phyloP scores from a whole-genome alignment of 176 grass and related monocot species.

The Raddia guianensis region DNA sequence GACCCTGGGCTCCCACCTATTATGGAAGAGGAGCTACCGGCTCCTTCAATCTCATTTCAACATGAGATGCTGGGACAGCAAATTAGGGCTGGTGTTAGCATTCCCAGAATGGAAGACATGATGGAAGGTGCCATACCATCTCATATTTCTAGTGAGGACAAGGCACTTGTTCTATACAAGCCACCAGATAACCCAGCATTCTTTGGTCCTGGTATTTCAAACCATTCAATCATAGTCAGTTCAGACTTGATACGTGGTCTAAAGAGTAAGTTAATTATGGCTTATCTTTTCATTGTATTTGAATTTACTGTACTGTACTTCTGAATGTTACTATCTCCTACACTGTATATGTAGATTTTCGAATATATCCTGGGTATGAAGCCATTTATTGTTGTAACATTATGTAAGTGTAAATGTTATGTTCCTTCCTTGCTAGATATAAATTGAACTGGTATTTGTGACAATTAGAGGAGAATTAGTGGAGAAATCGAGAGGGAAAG shows the following conservation, averaged over 20 bases:
- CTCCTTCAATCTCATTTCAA: constrained; percentile 30
- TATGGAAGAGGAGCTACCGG: constrained; percentile 50
- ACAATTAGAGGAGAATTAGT: not conserved
- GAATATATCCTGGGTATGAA: not conserved
- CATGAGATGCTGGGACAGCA: constrained; percentile 39
- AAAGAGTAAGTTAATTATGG: constrained; percentile 74
- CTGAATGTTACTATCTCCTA: constrained; percentile 18
- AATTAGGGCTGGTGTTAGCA: constrained; percentile 22
- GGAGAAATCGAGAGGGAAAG: not conserved
- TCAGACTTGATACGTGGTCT: constrained; percentile 67
- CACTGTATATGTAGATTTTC: constrained; percentile 15
- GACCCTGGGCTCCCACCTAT: constrained; percentile 57
- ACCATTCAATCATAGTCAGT: constrained; percentile 71
- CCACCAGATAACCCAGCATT: constrained; percentile 38
- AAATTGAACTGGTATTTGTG: not conserved
- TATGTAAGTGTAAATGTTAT: not conserved
- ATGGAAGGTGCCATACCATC: constrained; percentile 39
- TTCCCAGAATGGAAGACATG: constrained; percentile 44
- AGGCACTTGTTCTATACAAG: constrained; percentile 80
- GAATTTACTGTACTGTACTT: constrained; percentile 5
- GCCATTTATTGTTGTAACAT: not conserved
- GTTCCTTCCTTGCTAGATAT: not conserved
- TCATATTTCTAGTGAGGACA: constrained; percentile 43
- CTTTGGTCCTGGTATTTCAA: constrained; percentile 41
- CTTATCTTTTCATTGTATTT: constrained; percentile 24